Evolutionary conservation across 2,329 filamentous ascomycete genomes (phyloP), one percentile per base, ranked within the genome.

Genomic region (Botryotinia narcissicola): DNA sequence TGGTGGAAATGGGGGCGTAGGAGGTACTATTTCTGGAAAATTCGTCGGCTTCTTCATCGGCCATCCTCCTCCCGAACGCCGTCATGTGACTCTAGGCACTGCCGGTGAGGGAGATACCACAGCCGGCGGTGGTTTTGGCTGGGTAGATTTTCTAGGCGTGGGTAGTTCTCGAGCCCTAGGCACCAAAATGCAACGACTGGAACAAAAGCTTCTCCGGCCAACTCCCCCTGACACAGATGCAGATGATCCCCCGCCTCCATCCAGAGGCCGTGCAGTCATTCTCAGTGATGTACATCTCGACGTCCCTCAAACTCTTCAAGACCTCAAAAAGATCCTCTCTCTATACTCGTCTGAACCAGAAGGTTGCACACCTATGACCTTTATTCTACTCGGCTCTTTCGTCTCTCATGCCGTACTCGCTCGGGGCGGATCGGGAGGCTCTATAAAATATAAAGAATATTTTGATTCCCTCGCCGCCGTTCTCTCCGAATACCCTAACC

Each of bases 401-500:
- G 87, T 88, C 29, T 85, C 86, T 72, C 85, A 91, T 71, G 88
- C 90, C 44, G 87, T 91, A 76, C 90, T 92, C 84, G 88, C 89
- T 10, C 86, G 88, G 42, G 91, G 92, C 71, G 91, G 90, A 54
- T 91, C 88, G 61, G 91, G 92, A 35, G 93, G 93, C 54, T 95
- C 93, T 82, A 95, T 98, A 78, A 94, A 97, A 83, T 98, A 97
- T 84, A 98, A 98, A 84, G 96, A 98, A 83, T 92, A 93, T 81
- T 98, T 98, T 81, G 94, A 99, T 83, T 89, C 91, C 14, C 87
- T 99, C 20, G 95, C 96, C 4, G 90, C 91, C 3, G 87, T 93
- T 1, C 87, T 99, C 9, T 87, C 93, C 12, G 94, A 98, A 77
- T 98, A 94, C 80, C 93, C 94, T 4, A 86, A 88, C 0, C 87